Conservation (phyloP, 2,329 filamentous ascomycete genomes). For the Exophiala sp. region DNA sequence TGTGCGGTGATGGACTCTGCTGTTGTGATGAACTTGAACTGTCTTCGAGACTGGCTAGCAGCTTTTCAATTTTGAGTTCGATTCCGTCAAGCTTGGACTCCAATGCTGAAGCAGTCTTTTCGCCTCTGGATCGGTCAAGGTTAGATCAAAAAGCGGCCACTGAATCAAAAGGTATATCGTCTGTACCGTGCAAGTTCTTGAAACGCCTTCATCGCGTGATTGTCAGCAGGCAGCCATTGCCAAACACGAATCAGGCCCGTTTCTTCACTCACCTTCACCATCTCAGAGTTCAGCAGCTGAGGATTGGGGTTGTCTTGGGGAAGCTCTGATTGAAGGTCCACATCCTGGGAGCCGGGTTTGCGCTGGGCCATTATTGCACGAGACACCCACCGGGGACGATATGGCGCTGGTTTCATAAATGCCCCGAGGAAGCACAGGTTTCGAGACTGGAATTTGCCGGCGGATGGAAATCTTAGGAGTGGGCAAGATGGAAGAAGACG, state of each 20-base stretch:
- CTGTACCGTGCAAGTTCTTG: slow-evolving; percentile 32
- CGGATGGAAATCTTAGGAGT: neutral
- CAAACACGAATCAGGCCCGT: neutral
- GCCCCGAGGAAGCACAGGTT: no score
- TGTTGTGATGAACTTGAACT: slow-evolving; percentile 33
- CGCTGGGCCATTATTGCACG: slow-evolving; percentile 18
- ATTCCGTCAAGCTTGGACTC: slow-evolving; percentile 51
- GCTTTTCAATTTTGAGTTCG: slow-evolving; percentile 51
- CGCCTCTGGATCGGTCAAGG: slow-evolving; percentile 39
- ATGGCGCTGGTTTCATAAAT: neutral
- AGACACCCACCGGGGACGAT: neutral
- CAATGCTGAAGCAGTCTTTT: slow-evolving; percentile 50
- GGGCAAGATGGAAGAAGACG: neutral
- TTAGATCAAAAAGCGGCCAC: neutral
- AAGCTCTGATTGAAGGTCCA: slow-evolving; percentile 8
- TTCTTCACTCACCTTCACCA: slow-evolving; percentile 26
- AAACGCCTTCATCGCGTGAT: slow-evolving; percentile 30
- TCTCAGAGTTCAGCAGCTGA: slow-evolving; percentile 23
- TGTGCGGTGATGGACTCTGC: slow-evolving; percentile 21
- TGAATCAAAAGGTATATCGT: neutral
- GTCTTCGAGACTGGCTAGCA: slow-evolving; percentile 44
- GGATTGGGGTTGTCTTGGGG: slow-evolving; percentile 12
- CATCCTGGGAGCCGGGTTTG: slow-evolving; percentile 6
- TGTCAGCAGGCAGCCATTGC: slow-evolving; percentile 5
- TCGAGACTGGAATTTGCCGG: neutral